Conservation (phyloP, 305 asterid genomes). For the Rubia occidens region DNA sequence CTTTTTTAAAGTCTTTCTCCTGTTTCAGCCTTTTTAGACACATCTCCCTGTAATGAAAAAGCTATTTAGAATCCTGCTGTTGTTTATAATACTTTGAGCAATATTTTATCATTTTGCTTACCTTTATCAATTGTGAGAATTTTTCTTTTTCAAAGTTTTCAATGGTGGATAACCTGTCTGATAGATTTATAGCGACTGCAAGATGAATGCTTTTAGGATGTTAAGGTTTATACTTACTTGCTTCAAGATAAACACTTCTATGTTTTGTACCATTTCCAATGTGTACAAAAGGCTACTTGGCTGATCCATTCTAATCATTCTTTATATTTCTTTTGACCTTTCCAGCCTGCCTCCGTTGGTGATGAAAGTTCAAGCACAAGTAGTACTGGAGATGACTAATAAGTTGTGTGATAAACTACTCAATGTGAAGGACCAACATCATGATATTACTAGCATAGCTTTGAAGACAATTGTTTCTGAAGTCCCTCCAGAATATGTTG, state of each 20-base stretch:
- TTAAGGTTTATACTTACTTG: background rate
- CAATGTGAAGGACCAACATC: slow-evolving; percentile 85
- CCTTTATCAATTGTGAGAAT: background rate
- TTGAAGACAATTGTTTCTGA: slow-evolving; percentile 93
- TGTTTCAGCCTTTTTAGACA: background rate
- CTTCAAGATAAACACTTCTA: slow-evolving; percentile 6
- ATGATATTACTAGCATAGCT: slow-evolving; percentile 97
- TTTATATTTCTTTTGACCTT: slow-evolving; percentile 16
- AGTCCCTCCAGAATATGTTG: slow-evolving; percentile 71
- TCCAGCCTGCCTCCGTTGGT: slow-evolving; percentile 89
- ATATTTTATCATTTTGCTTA: background rate
- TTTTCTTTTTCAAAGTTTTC: background rate
- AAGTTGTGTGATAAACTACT: slow-evolving; percentile 95
- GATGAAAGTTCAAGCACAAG: slow-evolving; percentile 80
- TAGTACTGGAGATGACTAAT: slow-evolving; percentile 76
- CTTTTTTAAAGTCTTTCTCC: background rate
- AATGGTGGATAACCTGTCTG: background rate
- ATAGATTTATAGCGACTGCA: background rate
- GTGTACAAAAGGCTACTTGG: slow-evolving; percentile 11
- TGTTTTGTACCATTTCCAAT: slow-evolving; percentile 12
- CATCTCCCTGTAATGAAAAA: background rate
- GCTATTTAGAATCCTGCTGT: background rate
- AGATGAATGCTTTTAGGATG: background rate
- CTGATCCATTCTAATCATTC: slow-evolving; percentile 16
- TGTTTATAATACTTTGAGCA: background rate